Percentiles rank a stretch among this genome's conserved stretches.
phyloP scores from a whole-genome alignment of 2,329 filamentous ascomycete species.

The Dactylonectria estremocensis region DNA sequence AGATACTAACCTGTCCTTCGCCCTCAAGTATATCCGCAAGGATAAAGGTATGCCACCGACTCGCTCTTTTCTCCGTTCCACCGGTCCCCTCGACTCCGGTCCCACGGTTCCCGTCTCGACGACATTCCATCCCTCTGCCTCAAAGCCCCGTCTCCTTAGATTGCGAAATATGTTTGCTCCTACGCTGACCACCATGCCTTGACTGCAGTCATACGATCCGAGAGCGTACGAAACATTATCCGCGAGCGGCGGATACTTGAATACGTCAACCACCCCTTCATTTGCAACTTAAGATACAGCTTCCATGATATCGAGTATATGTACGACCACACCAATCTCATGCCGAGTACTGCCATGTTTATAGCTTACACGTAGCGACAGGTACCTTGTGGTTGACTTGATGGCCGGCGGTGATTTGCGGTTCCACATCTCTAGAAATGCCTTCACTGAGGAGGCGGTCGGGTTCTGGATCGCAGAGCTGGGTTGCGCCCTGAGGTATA shows the following conservation, averaged over 20 bases:
- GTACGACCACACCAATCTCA: constrained; percentile 76
- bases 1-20: constrained; percentile 93
- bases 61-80: constrained; percentile 7
- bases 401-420: constrained; percentile 98
- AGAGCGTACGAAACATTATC: constrained; percentile 98
- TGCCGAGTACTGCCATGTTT: not conserved
- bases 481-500: constrained; percentile 90
- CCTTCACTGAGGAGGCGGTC: constrained; percentile 97
- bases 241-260: constrained; percentile 98
- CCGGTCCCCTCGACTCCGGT: constrained; percentile 12
- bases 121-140: not conserved
- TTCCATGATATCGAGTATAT: constrained; percentile 99
- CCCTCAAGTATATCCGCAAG: constrained; percentile 98
- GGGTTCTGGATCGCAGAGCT: constrained; percentile 97
- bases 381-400: constrained; percentile 97
- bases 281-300: constrained; percentile 98
- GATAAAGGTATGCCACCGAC: constrained; percentile 83
- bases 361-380: constrained; percentile 51
- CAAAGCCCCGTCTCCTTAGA: not conserved
- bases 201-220: constrained; percentile 87
- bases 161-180: constrained; percentile 21
- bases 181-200: constrained; percentile 44
- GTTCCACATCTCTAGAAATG: constrained; percentile 98
- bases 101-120: constrained; percentile 3
- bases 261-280: constrained; percentile 96